These are phyloP conservation scores for Sclerotinia subarctica DNA, from an alignment of 2,329 filamentous ascomycete species.

Conservation along the genomic window DNA sequence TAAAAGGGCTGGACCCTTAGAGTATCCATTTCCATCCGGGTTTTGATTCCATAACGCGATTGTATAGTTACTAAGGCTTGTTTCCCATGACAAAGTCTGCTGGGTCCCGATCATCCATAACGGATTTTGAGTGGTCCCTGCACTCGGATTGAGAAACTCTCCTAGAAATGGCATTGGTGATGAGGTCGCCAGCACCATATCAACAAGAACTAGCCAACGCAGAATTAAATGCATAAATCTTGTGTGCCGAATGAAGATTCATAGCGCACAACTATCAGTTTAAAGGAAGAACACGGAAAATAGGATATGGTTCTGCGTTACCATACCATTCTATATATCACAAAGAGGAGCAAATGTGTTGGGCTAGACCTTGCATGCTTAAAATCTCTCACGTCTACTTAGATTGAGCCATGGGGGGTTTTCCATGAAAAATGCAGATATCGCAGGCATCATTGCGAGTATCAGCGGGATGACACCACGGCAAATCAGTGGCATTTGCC, in stretches of 20 bases:
- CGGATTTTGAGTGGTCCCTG: conserved; percentile 3
- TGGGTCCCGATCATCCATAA: conserved; percentile 11
- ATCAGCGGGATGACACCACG: conserved; percentile 7
- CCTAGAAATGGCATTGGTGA: background rate
- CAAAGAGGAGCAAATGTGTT: background rate
- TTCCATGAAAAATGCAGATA: background rate
- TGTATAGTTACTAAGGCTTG: conserved; percentile 15
- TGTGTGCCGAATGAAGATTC: background rate
- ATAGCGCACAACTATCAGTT: background rate
- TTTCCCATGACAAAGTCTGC: conserved; percentile 19
- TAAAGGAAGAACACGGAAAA: background rate
- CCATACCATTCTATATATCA: conserved; percentile 5
- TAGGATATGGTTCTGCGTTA: background rate
- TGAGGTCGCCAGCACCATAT: conserved; percentile 12
- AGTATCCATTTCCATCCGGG: background rate
- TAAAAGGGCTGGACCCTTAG: conserved; percentile 16
- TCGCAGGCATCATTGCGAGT: background rate
- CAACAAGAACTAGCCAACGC: background rate
- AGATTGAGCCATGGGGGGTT: background rate
- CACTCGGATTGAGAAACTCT: conserved; percentile 13
- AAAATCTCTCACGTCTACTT: background rate
- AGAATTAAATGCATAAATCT: conserved; percentile 1
- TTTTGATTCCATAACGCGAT: conserved; percentile 19
- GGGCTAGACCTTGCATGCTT: background rate
- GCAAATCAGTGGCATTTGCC: background rate